Evolutionary conservation across 176 grass and related monocot genomes (phyloP).

Genomic region (Aechmea fasciata): DNA sequence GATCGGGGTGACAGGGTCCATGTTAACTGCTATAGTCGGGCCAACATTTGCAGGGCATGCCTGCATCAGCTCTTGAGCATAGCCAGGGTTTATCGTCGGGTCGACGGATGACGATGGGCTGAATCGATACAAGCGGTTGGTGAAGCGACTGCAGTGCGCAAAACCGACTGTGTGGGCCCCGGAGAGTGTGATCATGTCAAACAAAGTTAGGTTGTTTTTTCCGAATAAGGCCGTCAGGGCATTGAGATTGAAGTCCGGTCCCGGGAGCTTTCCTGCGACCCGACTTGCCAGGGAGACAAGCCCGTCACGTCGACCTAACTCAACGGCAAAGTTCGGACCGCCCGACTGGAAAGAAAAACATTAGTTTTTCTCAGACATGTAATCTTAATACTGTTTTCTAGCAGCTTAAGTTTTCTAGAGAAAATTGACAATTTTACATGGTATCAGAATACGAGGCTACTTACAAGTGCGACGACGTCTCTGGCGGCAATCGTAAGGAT

Average conservation of each 20-base stretch:
- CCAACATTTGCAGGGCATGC: slow-evolving; percentile 52
- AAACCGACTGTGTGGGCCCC: slow-evolving; percentile 88
- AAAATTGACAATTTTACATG: not conserved
- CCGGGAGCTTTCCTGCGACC: slow-evolving; percentile 46
- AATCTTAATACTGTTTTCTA: not conserved
- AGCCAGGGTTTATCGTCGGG: slow-evolving; percentile 29
- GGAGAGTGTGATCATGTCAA: slow-evolving; percentile 63
- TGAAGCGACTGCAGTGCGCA: slow-evolving; percentile 70
- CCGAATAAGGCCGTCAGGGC: slow-evolving; percentile 39
- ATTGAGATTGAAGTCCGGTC: slow-evolving; percentile 46
- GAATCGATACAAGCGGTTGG: slow-evolving; percentile 40
- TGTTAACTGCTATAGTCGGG: slow-evolving; percentile 65
- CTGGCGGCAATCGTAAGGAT: slow-evolving; percentile 60
- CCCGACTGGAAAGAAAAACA: slow-evolving; percentile 18
- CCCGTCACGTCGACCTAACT: slow-evolving; percentile 63
- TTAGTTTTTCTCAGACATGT: too few relatives aligned
- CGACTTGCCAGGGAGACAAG: slow-evolving; percentile 45
- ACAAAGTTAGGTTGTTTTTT: slow-evolving; percentile 15
- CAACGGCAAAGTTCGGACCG: slow-evolving; percentile 47
- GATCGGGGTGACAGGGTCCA: slow-evolving; percentile 61
- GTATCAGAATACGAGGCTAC: not conserved
- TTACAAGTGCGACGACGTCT: slow-evolving; percentile 57
- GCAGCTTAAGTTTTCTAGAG: not conserved
- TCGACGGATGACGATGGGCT: slow-evolving; percentile 19
- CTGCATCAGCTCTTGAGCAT: slow-evolving; percentile 40